Evolutionary conservation across 441 rosid genomes (phyloP).

Genomic region (Gossypium lobatum): DNA sequence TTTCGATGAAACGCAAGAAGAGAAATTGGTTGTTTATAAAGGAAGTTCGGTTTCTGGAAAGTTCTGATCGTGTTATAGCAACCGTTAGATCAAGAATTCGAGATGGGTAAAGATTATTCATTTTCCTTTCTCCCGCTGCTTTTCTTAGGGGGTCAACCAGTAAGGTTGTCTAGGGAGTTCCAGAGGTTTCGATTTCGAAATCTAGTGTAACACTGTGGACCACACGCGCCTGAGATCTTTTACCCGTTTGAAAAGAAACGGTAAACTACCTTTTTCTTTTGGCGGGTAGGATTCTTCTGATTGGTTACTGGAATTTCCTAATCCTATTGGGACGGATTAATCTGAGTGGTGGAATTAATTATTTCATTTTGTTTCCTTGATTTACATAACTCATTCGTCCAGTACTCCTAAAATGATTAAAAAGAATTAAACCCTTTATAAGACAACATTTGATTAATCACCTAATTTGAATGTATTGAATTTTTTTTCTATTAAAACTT

Average conservation of each 20-base stretch:
- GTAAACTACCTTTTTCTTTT: not conserved
- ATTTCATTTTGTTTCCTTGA: too few species aligned
- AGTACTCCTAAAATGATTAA: too few species aligned
- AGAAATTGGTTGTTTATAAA: slow-evolving; percentile 9
- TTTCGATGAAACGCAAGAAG: not conserved
- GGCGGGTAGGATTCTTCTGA: not conserved
- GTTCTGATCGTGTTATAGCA: slow-evolving; percentile 5
- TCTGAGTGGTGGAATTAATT: not conserved
- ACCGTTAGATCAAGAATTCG: slow-evolving; percentile 20
- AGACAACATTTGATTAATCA: too few species aligned
- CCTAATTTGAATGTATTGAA: too few species aligned
- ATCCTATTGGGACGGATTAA: not conserved
- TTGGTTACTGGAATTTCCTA: not conserved
- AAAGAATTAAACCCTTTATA: too few species aligned
- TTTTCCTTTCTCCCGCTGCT: not conserved
- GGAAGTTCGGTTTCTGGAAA: slow-evolving; percentile 20
- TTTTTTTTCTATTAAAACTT: too few species aligned
- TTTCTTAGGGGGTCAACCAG: not conserved
- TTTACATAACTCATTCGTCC: too few species aligned
- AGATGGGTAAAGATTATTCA: not conserved
- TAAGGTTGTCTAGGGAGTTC: slow-evolving; percentile 23
- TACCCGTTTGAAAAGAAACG: not conserved
- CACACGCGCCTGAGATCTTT: not conserved
- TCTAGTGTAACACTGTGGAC: not conserved
- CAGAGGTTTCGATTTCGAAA: slow-evolving; percentile 19